Base-by-base conservation (phyloP, 2,329 filamentous ascomycete genomes). In the Curvularia sp. region DNA sequence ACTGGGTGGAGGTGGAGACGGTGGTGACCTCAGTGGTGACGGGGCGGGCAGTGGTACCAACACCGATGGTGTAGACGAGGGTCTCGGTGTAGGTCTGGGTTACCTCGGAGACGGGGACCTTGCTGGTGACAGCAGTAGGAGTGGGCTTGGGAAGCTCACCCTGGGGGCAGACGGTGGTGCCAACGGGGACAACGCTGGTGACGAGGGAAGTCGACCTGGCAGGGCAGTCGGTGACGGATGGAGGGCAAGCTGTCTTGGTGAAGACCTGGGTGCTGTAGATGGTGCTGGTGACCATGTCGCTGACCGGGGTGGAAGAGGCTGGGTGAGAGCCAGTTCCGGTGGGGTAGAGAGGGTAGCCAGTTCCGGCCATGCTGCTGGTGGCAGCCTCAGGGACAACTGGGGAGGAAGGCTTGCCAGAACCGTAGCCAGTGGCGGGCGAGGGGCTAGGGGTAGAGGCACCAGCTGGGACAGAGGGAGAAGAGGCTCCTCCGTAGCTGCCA, bases 121-220 rank as follows among this genome's bases (percentile, higher is more conserved):
- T 45, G 61, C 52, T 68, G 59, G 61, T 64, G 27, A 59, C 46
- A 36, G 64, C 60, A 46, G 54, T 61, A 12, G 63, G 59, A 43
- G 51, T 57, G 13, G 64, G 55, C 59, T 64, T 58, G 45, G 61
- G 55, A 19, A 59, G 51, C 43, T 60, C 64, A 53, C 53, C 60
- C 59, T 65, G 62, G 36, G 79, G 75, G 71, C 79, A 81, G 69
- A 81, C 71, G 38, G 80, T 81, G 55, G 79, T 82, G 42, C 75
- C 75, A 47, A 79, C 65, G 30, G 77, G 64, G 38, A 80, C 64
- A 60, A 77, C 72, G 53, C 74, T 76, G 55, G 80, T 81, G 62
- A 78, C 58, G 53, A 78, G 65, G 21, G 68, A 67, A 41, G 73
- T 73, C 27, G 76, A 71, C 23, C 60, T 69, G 25, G 52, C 56